phyloP scores from a whole-genome alignment of 805 yeast species.

The Candida manassasensis region DNA sequence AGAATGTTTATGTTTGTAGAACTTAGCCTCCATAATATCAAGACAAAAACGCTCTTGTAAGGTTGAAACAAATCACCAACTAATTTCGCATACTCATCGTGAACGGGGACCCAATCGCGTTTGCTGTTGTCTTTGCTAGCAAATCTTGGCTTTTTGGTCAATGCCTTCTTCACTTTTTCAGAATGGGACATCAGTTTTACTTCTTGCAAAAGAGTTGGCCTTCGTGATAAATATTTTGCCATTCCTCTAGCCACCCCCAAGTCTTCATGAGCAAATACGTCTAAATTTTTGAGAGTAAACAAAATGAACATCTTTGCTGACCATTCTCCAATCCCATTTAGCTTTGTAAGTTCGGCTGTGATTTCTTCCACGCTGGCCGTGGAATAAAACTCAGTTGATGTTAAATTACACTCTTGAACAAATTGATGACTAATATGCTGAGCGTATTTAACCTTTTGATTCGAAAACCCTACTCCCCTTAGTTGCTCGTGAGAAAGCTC shows the following conservation, averaged over 20 bases:
- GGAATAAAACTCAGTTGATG: constrained; percentile 33
- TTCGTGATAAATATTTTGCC: constrained; percentile 52
- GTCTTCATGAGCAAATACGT: constrained; percentile 75
- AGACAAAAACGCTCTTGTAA: constrained; percentile 61
- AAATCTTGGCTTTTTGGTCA: constrained; percentile 35
- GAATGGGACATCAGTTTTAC: constrained; percentile 33
- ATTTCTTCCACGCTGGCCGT: constrained; percentile 41
- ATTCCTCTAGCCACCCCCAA: constrained; percentile 83
- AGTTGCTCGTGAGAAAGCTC: constrained; percentile 42
- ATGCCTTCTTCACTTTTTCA: constrained; percentile 26
- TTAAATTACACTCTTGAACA: constrained; percentile 28
- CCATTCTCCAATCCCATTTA: constrained; percentile 83
- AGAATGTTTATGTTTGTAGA: constrained; percentile 51
- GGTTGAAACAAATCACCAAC: constrained; percentile 62
- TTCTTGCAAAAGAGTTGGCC: constrained; percentile 46
- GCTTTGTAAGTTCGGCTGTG: constrained; percentile 41
- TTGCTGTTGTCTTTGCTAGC: constrained; percentile 32
- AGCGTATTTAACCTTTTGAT: constrained; percentile 61
- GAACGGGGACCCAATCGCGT: constrained; percentile 62
- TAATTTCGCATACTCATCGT: constrained; percentile 52
- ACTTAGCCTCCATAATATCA: constrained; percentile 69
- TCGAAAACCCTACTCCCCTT: constrained; percentile 63
- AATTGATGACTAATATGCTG: constrained; percentile 52
- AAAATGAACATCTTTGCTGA: constrained; percentile 82
- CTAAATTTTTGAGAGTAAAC: constrained; percentile 60